Evolutionary conservation across 2,329 filamentous ascomycete genomes (phyloP).

Genomic region (Xylariales sp.): DNA sequence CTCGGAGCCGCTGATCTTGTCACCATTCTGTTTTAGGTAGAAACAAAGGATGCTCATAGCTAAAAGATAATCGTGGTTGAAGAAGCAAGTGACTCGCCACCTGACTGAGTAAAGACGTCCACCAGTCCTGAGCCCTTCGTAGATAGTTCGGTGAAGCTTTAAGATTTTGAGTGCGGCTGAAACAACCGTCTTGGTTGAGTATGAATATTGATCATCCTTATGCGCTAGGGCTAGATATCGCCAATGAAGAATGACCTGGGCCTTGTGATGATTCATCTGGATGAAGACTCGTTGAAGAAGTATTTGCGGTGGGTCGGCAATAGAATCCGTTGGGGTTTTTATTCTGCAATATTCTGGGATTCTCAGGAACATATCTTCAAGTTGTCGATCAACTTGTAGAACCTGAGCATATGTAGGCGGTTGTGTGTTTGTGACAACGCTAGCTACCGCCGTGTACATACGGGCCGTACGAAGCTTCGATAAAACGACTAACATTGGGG

Average conservation of each 20-base stretch:
- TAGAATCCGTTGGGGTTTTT: slow-evolving; percentile 36
- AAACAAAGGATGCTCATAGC: slow-evolving; percentile 38
- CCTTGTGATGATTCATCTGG: slow-evolving; percentile 47
- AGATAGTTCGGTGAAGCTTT: slow-evolving; percentile 33
- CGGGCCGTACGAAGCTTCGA: slow-evolving; percentile 40
- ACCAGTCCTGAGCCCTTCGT: slow-evolving; percentile 36
- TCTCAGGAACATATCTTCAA: slow-evolving; percentile 41
- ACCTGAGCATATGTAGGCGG: slow-evolving; percentile 39
- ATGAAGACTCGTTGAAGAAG: slow-evolving; percentile 48
- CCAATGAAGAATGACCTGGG: slow-evolving; percentile 49
- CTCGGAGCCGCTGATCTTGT: slow-evolving; percentile 30
- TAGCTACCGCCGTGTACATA: slow-evolving; percentile 36
- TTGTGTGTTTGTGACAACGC: slow-evolving; percentile 38
- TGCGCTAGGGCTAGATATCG: slow-evolving; percentile 42
- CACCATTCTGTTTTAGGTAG: slow-evolving; percentile 33
- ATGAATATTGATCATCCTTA: slow-evolving; percentile 39
- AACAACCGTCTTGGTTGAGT: slow-evolving; percentile 41
- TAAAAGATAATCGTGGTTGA: slow-evolving; percentile 36
- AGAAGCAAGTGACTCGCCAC: slow-evolving; percentile 36
- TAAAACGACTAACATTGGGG: slow-evolving; percentile 43
- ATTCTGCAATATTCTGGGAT: slow-evolving; percentile 45
- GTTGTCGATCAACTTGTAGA: slow-evolving; percentile 40
- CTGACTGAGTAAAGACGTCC: slow-evolving; percentile 35
- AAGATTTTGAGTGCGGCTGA: slow-evolving; percentile 37
- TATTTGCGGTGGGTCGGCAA: slow-evolving; percentile 43